Evolutionary conservation across 2,329 filamentous ascomycete species (phyloP).

Genomic region (Bipolaris zeicola): DNA sequence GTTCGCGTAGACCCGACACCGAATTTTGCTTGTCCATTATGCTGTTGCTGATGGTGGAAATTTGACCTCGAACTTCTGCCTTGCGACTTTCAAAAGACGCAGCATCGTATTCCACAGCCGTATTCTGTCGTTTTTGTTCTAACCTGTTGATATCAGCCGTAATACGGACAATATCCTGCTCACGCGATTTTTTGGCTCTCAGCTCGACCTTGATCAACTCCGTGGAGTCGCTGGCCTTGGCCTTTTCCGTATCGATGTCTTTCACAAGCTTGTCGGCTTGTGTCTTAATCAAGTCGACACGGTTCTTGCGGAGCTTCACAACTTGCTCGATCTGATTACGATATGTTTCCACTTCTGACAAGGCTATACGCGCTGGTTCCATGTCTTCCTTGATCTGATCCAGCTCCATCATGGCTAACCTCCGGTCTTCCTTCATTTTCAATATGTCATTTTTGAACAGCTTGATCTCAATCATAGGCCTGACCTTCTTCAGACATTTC

Average conservation of each 20-base stretch:
- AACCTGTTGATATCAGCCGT: slow-evolving; percentile 64
- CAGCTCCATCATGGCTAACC: slow-evolving; percentile 62
- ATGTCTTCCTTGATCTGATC: slow-evolving; percentile 64
- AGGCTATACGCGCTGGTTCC: slow-evolving; percentile 71
- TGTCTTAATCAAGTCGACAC: slow-evolving; percentile 61
- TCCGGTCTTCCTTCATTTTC: slow-evolving; percentile 62
- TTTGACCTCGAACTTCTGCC: slow-evolving; percentile 59
- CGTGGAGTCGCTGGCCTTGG: slow-evolving; percentile 51
- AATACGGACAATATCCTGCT: slow-evolving; percentile 36
- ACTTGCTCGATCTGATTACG: slow-evolving; percentile 61
- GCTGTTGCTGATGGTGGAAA: slow-evolving; percentile 58
- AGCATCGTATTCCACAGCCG: slow-evolving; percentile 70
- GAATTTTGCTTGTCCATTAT: slow-evolving; percentile 52
- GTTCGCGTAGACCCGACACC: slow-evolving; percentile 23
- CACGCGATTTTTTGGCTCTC: slow-evolving; percentile 49
- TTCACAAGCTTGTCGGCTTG: slow-evolving; percentile 53
- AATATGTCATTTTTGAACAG: slow-evolving; percentile 57
- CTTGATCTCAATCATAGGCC: slow-evolving; percentile 69
- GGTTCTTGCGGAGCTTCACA: slow-evolving; percentile 60
- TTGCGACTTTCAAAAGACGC: slow-evolving; percentile 74
- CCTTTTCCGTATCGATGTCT: slow-evolving; percentile 43
- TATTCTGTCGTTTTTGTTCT: slow-evolving; percentile 66
- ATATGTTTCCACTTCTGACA: slow-evolving; percentile 74
- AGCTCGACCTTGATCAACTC: slow-evolving; percentile 49
- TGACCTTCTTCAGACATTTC: slow-evolving; percentile 66